These are phyloP conservation scores for Chalaropsis thielavioides DNA, from an alignment of 2,329 filamentous ascomycete genomes.

Conservation along the genomic window DNA sequence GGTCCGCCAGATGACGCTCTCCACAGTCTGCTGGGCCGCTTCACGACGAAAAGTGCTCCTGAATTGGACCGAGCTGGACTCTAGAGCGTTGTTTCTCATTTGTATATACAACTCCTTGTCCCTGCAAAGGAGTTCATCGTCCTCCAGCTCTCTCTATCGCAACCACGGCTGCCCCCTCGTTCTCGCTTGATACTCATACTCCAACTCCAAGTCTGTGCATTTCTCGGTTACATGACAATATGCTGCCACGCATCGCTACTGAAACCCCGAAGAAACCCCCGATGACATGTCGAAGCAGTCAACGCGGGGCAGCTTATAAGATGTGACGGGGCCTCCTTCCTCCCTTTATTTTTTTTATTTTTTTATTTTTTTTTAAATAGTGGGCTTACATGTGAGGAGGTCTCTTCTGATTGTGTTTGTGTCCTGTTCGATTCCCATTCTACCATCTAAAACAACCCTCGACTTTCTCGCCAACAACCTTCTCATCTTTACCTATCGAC, in stretches of 20 bases:
- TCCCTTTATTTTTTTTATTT: too few relatives aligned
- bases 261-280: neutral
- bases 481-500: neutral
- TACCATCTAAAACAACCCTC: neutral
- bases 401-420: neutral
- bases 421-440: neutral
- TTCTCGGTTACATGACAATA: neutral
- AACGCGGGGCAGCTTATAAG: neutral
- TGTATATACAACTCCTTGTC: too few relatives aligned
- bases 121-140: too few relatives aligned
- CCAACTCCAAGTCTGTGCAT: too few relatives aligned
- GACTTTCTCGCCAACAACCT: neutral
- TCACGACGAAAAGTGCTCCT: too few relatives aligned
- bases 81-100: too few relatives aligned
- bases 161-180: too few relatives aligned
- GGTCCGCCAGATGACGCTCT: neutral
- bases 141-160: too few relatives aligned
- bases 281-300: neutral
- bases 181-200: too few relatives aligned
- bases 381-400: neutral
- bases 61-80: too few relatives aligned
- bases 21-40: neutral
- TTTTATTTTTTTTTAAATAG: neutral
- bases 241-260: neutral
- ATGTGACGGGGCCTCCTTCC: neutral